Conservation (phyloP, 1,139 yeast genomes). For the Diutina scorzettiae region DNA sequence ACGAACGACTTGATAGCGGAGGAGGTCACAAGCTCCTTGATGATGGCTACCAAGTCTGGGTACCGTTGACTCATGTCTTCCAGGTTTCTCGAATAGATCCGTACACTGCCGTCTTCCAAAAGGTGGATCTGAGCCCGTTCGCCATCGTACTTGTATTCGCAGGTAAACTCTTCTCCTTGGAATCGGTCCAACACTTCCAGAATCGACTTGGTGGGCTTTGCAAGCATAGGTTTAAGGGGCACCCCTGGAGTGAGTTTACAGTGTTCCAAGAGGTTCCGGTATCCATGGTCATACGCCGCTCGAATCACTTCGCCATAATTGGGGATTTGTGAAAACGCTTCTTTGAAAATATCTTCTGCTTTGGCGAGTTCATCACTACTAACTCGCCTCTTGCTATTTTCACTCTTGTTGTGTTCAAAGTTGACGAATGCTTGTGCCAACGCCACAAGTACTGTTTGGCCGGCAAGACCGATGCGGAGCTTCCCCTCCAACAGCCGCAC, state of each 20-base stretch:
- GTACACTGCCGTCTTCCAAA: constrained; percentile 51
- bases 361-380: constrained; percentile 30
- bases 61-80: constrained; percentile 96
- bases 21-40: constrained; percentile 41
- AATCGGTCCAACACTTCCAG: constrained; percentile 84
- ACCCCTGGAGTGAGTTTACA: constrained; percentile 82
- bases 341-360: constrained; percentile 74
- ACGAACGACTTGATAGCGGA: constrained; percentile 29
- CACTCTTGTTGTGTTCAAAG: constrained; percentile 27
- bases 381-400: constrained; percentile 11
- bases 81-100: constrained; percentile 83
- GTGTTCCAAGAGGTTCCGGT: constrained; percentile 49
- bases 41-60: constrained; percentile 73
- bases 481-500: constrained; percentile 90
- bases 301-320: constrained; percentile 71
- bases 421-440: constrained; percentile 73
- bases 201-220: constrained; percentile 91
- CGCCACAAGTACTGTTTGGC: constrained; percentile 75
- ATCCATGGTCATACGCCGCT: constrained; percentile 56
- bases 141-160: constrained; percentile 96
- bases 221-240: constrained; percentile 95
- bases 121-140: constrained; percentile 94
- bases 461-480: constrained; percentile 86
- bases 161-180: constrained; percentile 75
- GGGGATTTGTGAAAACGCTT: constrained; percentile 86